These are phyloP conservation scores for Rosa lucieae DNA, from an alignment of 306 rosid species.

Conservation along the genomic window DNA sequence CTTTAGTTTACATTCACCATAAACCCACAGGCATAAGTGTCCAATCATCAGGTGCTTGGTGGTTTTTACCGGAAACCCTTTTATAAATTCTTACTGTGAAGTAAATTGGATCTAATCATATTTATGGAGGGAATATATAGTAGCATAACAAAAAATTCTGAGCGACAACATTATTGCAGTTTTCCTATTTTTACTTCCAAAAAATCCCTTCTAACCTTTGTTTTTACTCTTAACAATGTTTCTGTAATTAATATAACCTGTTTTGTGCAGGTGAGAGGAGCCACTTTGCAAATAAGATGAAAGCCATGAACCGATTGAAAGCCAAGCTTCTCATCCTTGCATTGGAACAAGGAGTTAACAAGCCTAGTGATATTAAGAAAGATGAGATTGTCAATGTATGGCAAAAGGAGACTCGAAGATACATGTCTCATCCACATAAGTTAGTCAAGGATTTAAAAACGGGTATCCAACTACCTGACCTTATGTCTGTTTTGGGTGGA, in stretches of 20 bases:
- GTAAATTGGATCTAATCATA: neutral
- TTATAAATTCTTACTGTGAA: neutral
- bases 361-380: constrained; percentile 43
- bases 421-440: constrained; percentile 51
- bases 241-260: neutral
- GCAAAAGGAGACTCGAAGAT: constrained; percentile 54
- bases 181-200: neutral
- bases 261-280: constrained; percentile 70
- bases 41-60: constrained; percentile 60
- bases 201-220: neutral
- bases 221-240: neutral
- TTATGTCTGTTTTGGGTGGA: constrained; percentile 64
- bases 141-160: neutral
- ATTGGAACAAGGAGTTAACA: constrained; percentile 56
- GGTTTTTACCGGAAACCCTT: neutral
- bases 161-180: neutral
- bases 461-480: constrained; percentile 53
- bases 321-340: constrained; percentile 70
- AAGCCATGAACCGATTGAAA: constrained; percentile 72
- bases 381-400: constrained; percentile 45
- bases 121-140: neutral
- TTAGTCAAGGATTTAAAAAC: constrained; percentile 70
- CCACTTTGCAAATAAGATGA: constrained; percentile 67
- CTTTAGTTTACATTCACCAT: constrained; percentile 62
- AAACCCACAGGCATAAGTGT: constrained; percentile 61